Base-by-base conservation (phyloP, 139 green algal species). In the Pleodorina starrii region DNA sequence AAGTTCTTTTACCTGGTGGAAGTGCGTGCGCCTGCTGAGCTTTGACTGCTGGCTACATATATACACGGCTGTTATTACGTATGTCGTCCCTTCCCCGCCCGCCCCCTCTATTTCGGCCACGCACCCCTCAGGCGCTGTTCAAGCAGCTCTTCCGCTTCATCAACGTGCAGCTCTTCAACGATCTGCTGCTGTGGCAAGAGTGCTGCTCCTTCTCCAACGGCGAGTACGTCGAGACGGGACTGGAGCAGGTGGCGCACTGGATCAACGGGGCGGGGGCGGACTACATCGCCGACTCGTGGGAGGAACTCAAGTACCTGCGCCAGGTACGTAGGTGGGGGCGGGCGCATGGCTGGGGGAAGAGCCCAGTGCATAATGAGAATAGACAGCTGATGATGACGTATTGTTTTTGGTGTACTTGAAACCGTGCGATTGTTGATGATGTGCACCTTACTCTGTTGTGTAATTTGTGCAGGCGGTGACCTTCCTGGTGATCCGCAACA, bases 91-190 rank as follows among this genome's bases (percentile, higher is more conserved):
- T n/a, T n/a, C n/a, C n/a, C n/a, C n/a, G n/a, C n/a, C n/a, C n/a
- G n/a, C 54, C 54, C 6, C 29, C 29, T 66, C 54, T 21, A 32
- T 60, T 66, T 66, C 21, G 21, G 25, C n/a, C n/a, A n/a, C n/a
- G n/a, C n/a, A n/a, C n/a, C 57, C 12, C 29, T 4, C 89, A 92
- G 90, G 90, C 85, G 44, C 85, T 92, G 54, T 93, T 93, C 90
- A 91, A 89, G 87, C 92, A 94, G 90, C 90, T 94, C 23, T 93
- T 94, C 85, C 88, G 86, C 42, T 99, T 99, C 91, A 94, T 99
- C 92, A 99, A 99, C 91, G 98, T 99, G 86, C 95, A 99, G 93
- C 97, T 99, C 27, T 99, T 99, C 96, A 99, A 99, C 96, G 96
- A 98, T 94, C 93, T 99, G 92, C 95, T 99, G 93, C 95, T 99